These are phyloP conservation scores for Penicillium angulare DNA, from an alignment of 495 filamentous ascomycete genomes.

Conservation along the genomic window DNA sequence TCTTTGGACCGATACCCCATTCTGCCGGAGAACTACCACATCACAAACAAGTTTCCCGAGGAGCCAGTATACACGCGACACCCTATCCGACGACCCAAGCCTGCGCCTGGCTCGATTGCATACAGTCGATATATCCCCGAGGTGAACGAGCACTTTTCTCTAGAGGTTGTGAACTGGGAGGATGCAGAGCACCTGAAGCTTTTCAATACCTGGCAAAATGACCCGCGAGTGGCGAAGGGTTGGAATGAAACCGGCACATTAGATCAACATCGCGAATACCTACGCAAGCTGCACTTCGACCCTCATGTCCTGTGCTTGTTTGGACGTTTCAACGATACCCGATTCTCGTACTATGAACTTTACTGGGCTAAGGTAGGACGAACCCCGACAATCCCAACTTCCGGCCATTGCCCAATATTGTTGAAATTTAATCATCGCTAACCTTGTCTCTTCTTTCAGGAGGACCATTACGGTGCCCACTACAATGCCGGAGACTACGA, in stretches of 20 bases:
- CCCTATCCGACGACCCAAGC: conserved; percentile 60
- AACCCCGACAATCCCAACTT: background rate
- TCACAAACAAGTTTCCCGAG: conserved; percentile 52
- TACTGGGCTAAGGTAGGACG: conserved; percentile 66
- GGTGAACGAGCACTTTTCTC: conserved; percentile 62
- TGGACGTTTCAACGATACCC: conserved; percentile 57
- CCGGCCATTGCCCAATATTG: too few species aligned
- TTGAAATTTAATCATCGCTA: conserved; percentile 1
- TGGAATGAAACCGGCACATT: conserved; percentile 67
- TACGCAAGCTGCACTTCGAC: conserved; percentile 57
- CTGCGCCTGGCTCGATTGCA: conserved; percentile 55
- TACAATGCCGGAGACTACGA: conserved; percentile 63
- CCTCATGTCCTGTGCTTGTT: conserved; percentile 62
- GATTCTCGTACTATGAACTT: conserved; percentile 67
- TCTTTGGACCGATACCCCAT: conserved; percentile 46
- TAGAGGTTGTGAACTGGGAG: conserved; percentile 58
- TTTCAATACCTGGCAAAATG: conserved; percentile 69
- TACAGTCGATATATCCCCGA: conserved; percentile 71
- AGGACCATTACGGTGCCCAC: conserved; percentile 65
- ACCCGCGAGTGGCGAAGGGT: conserved; percentile 65
- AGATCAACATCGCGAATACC: conserved; percentile 61
- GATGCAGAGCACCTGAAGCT: conserved; percentile 53
- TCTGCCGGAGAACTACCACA: conserved; percentile 53
- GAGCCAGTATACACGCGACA: conserved; percentile 51
- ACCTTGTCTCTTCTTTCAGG: conserved; percentile 43